Percentiles rank a stretch among this genome's conserved stretches.
Evolutionary conservation across 164 flowering plant species (phyloP).

Genomic region (Kingdonia uniflora): DNA sequence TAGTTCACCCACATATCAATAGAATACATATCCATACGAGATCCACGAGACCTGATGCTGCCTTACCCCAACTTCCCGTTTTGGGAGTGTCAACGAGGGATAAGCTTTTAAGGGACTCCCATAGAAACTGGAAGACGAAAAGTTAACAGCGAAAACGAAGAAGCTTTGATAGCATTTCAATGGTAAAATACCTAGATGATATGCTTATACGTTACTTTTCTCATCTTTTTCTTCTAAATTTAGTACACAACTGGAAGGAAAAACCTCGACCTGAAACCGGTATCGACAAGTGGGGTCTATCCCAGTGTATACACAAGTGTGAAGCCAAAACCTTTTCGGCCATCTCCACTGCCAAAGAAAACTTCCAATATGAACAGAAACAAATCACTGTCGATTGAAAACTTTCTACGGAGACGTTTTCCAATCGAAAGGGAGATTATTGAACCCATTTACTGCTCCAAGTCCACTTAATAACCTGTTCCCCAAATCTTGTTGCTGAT

Average conservation of each 20-base stretch:
- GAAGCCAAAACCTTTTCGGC: slow-evolving; percentile 7
- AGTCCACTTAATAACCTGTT: slow-evolving; percentile 64
- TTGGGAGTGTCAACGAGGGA: not conserved
- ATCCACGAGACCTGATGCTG: no score
- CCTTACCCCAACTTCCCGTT: not conserved
- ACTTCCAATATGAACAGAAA: slow-evolving; percentile 7
- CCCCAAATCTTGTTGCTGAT: slow-evolving; percentile 63
- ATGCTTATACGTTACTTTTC: slow-evolving; percentile 10
- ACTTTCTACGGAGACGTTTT: slow-evolving; percentile 45
- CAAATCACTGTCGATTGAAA: not conserved
- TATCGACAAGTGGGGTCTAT: not conserved
- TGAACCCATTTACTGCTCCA: slow-evolving; percentile 69
- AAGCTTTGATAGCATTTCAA: slow-evolving; percentile 15
- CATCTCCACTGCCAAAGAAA: slow-evolving; percentile 25
- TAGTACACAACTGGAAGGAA: slow-evolving; percentile 32
- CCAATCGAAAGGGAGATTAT: slow-evolving; percentile 84
- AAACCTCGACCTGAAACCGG: slow-evolving; percentile 13
- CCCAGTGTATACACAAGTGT: slow-evolving; percentile 1
- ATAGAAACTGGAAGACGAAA: no score
- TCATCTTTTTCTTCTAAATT: slow-evolving; percentile 26
- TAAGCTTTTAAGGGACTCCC: not conserved
- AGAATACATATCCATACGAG: no score
- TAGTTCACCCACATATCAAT: no score
- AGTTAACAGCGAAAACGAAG: not conserved
- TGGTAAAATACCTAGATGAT: slow-evolving; percentile 23